Percentiles rank a stretch among this genome's conserved stretches.
These are phyloP conservation scores for Nannochloropsis gaditana DNA, from an alignment of 108 stramenopile species.

Conservation along the genomic window DNA sequence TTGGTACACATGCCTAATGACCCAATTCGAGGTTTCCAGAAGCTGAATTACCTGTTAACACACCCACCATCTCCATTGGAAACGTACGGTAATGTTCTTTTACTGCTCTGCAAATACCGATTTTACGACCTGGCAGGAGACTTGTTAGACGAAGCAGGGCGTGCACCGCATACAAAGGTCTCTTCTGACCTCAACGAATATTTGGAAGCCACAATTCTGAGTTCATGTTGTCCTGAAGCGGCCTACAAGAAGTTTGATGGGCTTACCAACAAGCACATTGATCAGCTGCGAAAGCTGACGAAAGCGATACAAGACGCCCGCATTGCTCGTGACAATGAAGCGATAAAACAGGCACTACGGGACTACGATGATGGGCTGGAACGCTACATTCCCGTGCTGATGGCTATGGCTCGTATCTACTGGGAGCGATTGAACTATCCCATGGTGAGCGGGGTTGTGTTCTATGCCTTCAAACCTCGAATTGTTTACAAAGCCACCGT, in stretches of 20 bases:
- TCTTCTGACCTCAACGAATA: constrained; percentile 66
- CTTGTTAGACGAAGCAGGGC: constrained; percentile 64
- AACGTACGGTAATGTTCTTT: constrained; percentile 72
- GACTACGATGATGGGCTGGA: constrained; percentile 67
- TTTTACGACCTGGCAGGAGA: constrained; percentile 70
- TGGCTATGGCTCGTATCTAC: constrained; percentile 71
- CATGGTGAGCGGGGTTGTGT: constrained; percentile 35
- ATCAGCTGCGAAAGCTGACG: constrained; percentile 60
- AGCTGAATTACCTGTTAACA: constrained; percentile 64
- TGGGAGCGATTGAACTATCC: constrained; percentile 77
- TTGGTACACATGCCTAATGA: constrained; percentile 64
- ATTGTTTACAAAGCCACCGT: too few species aligned
- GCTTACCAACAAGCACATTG: constrained; percentile 61
- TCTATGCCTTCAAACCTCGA: too few species aligned
- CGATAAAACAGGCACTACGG: constrained; percentile 45
- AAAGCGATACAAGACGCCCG: constrained; percentile 64
- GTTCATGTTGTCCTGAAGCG: constrained; percentile 65
- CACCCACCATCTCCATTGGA: constrained; percentile 72
- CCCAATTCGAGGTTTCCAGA: constrained; percentile 62
- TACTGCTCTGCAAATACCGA: constrained; percentile 65
- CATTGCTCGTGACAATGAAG: constrained; percentile 53
- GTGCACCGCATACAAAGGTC: constrained; percentile 59
- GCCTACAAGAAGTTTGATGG: constrained; percentile 60
- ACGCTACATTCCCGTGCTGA: constrained; percentile 64
- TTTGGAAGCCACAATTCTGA: constrained; percentile 69